Evolutionary conservation across 345 rosid species (phyloP).

Genomic region (Erucastrum elatum): DNA sequence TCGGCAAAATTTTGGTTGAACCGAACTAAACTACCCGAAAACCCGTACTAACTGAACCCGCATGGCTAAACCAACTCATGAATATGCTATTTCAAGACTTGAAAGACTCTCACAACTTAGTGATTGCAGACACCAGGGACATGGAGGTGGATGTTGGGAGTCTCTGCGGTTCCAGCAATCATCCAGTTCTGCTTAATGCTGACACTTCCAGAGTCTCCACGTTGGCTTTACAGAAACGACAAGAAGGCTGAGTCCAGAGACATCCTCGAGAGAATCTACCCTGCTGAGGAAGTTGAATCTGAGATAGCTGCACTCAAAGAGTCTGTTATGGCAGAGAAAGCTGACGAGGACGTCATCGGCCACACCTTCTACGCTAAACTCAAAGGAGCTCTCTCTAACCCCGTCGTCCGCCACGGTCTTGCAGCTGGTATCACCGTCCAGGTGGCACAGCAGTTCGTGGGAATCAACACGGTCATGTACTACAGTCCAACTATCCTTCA

Average conservation of each 20-base stretch:
- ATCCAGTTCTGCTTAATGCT: background rate
- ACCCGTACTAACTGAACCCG: no score
- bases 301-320: background rate
- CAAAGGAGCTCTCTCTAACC: background rate
- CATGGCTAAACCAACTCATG: no score
- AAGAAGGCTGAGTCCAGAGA: background rate
- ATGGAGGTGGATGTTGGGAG: background rate
- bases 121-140: background rate
- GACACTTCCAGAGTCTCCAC: background rate
- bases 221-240: background rate
- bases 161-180: background rate
- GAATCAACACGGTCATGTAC: background rate
- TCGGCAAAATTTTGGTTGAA: background rate
- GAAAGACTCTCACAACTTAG: background rate
- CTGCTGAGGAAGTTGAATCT: background rate
- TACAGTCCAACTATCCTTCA: background rate
- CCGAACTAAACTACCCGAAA: background rate
- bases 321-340: background rate
- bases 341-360: background rate
- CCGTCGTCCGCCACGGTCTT: background rate
- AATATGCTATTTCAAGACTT: background rate
- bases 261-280: background rate
- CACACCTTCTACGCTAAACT: conserved; percentile 1
- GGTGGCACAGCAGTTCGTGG: background rate
- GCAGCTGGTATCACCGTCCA: background rate